Evolutionary conservation across 202 grass and related monocot species (phyloP).

Genomic region (Musa balbisiana): DNA sequence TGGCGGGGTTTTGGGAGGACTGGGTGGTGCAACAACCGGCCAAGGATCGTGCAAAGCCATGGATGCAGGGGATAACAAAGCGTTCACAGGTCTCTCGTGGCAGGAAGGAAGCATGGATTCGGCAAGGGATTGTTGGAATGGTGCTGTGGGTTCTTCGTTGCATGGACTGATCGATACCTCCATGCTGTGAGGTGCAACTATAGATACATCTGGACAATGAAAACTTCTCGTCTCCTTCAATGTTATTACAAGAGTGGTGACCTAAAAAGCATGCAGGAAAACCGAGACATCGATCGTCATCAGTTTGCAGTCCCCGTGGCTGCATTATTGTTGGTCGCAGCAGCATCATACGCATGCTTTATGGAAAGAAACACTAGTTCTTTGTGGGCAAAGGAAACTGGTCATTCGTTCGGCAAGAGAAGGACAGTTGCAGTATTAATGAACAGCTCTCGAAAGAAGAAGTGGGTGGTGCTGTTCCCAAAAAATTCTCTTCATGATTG

Average conservation of each 20-base stretch:
- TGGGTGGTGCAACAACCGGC: neutral
- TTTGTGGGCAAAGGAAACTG: neutral
- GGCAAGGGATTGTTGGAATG: constrained; percentile 13
- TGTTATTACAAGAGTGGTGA: too few species aligned
- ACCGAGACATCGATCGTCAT: neutral
- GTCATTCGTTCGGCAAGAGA: neutral
- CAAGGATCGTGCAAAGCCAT: constrained; percentile 2
- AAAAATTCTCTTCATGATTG: neutral
- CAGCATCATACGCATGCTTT: too few species aligned
- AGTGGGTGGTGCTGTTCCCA: neutral
- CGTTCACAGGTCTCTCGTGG: constrained; percentile 11
- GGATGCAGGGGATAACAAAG: constrained; percentile 1
- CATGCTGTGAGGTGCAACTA: neutral
- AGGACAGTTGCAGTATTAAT: neutral
- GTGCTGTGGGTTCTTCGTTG: neutral
- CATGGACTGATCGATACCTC: constrained; percentile 15
- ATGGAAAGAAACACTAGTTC: too few species aligned
- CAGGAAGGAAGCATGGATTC: constrained; percentile 10
- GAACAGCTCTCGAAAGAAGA: neutral
- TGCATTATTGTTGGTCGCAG: too few species aligned
- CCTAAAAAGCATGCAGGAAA: neutral
- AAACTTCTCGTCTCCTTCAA: too few species aligned
- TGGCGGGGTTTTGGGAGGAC: neutral
- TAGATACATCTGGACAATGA: neutral
- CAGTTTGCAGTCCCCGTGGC: too few species aligned